These are phyloP conservation scores for Cladosporium sp. DNA, from an alignment of 2,329 filamentous ascomycete species.

Conservation along the genomic window DNA sequence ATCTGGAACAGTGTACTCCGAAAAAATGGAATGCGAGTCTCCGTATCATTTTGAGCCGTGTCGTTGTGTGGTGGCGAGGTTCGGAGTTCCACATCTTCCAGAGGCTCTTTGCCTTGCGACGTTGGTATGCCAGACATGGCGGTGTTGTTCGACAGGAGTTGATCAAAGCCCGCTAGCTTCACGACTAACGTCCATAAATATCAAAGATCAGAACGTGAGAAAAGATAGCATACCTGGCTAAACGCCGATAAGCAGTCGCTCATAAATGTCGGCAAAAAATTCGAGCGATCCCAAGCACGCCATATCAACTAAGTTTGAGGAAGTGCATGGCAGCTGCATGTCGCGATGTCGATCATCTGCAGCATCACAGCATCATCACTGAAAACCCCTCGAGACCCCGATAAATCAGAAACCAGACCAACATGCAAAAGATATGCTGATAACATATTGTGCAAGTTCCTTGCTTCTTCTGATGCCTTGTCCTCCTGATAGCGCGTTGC, in stretches of 20 bases:
- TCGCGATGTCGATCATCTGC: neutral
- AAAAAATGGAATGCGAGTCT: conserved; percentile 13
- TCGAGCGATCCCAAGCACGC: conserved; percentile 3
- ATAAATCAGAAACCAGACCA: no score
- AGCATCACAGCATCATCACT: no score
- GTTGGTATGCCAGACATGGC: neutral
- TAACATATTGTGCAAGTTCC: no score
- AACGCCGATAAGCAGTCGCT: no score
- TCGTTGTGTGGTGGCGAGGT: neutral
- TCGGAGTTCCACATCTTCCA: neutral
- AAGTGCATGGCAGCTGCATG: neutral
- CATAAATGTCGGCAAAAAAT: neutral
- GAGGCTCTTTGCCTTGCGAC: neutral
- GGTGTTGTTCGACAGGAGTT: neutral
- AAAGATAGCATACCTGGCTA: no score
- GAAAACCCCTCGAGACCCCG: no score
- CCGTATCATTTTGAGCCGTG: neutral
- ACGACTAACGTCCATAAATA: no score
- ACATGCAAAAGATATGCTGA: no score
- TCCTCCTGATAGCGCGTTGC: no score
- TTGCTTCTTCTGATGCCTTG: no score
- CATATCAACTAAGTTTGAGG: neutral
- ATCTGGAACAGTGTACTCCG: conserved; percentile 14
- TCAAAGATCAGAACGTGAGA: no score
- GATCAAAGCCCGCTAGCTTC: no score